A percentile compares a stretch with the other conserved stretches of the same genome.
Conservation (phyloP, 352 stramenopile species). For the Phytophthora sansomeana region DNA sequence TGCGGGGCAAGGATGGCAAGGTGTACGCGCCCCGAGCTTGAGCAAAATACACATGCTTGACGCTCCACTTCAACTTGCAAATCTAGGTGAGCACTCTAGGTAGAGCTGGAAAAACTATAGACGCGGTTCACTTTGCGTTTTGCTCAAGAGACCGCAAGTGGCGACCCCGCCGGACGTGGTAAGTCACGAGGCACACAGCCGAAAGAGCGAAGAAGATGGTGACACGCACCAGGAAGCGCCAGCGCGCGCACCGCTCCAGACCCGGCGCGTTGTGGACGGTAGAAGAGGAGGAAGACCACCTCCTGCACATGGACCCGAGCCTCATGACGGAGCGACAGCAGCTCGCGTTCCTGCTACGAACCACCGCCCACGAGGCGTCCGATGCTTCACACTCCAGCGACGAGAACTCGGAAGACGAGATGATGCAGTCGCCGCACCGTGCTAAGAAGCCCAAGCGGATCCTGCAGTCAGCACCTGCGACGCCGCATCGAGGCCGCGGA, state of each 20-base stretch:
- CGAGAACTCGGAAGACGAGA: slow-evolving; percentile 43
- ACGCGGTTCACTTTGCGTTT: slow-evolving; percentile 22
- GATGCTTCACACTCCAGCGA: slow-evolving; percentile 31
- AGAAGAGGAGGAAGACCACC: slow-evolving; percentile 30
- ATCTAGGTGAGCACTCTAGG: not conserved
- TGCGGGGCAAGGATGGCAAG: slow-evolving; percentile 87
- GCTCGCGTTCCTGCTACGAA: slow-evolving; percentile 76
- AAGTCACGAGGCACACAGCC: slow-evolving; percentile 11
- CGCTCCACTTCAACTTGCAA: not conserved
- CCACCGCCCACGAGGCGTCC: slow-evolving; percentile 66
- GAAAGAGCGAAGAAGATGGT: slow-evolving; percentile 22
- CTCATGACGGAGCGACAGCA: slow-evolving; percentile 87
- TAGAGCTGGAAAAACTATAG: not conserved
- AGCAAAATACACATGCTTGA: slow-evolving; percentile 44
- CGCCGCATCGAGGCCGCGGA: slow-evolving; percentile 29
- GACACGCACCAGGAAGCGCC: slow-evolving; percentile 27
- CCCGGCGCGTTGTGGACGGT: slow-evolving; percentile 9
- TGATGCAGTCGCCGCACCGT: slow-evolving; percentile 4
- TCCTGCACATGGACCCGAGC: slow-evolving; percentile 56
- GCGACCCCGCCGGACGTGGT: slow-evolving; percentile 11
- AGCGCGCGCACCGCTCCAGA: slow-evolving; percentile 19
- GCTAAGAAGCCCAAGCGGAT: slow-evolving; percentile 29
- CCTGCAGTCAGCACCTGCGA: not conserved
- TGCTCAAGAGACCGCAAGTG: slow-evolving; percentile 20
- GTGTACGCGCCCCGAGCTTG: slow-evolving; percentile 61